Base-by-base conservation (phyloP, 192 early-diverging fungal species). In the Allomyces javanicus region DNA sequence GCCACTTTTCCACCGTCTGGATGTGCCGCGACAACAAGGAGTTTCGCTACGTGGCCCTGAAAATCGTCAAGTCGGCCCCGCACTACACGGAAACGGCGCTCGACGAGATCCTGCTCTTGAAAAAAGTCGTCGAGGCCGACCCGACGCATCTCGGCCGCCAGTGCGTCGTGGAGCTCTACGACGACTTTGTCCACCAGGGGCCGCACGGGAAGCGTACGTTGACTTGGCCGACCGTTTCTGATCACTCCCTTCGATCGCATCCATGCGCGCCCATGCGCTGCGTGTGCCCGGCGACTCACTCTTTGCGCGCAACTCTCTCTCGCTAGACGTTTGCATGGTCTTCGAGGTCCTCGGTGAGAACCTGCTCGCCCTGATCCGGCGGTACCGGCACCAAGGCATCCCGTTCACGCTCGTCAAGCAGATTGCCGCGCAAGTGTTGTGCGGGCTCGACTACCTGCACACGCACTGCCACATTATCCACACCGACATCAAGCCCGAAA, bases 1-100 rank as follows among this genome's bases (percentile, higher is more conserved):
- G 95, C 19, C 95, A 98, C 69, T 98, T 98, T 69, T 93, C 91
- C 22, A 98, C 95, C 0, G 95, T 98, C 10, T 98, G 95, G 95
- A 81, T 98, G 62, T 89, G 86, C 11, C 78, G 80, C 63, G 92
- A 97, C 72, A 72, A 72, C 67, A 76, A 79, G 81, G 33, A 72
- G 23, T 77, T 86, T 64, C 86, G 85, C 4, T 90, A 92, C 70
- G 90, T 93, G 44, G 96, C 96, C 1, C 83, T 99, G 24, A 99
- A 99, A 73, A 89, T 99, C 62, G 94, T 99, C 64, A 99, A 99
- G 73, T 90, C 91, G 14, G 92, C 96, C 3, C 78, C 80, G 27
- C 91, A 94, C 74, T 99, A 96, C 76, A 93, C 93, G 9, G 92
- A 95, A 70, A 94, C 93, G 0, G 94, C 96, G 9, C 68, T 87